These are phyloP conservation scores for Rhizopogon roseolus DNA, from an alignment of 768 basidiomycete species.

Conservation along the genomic window DNA sequence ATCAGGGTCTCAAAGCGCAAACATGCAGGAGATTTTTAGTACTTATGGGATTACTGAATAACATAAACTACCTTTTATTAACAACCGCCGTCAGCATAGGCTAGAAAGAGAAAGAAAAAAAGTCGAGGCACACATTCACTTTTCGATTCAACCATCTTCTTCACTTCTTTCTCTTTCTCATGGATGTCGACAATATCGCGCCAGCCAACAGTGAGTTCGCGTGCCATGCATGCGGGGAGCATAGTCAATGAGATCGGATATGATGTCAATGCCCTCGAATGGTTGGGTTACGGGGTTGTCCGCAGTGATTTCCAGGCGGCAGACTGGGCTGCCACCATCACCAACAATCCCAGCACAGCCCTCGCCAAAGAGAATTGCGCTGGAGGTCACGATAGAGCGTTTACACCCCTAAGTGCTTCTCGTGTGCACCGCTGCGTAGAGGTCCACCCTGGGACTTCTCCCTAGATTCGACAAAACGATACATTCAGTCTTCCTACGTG, in stretches of 20 bases:
- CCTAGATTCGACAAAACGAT: too few relatives aligned
- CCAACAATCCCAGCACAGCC: constrained; percentile 61
- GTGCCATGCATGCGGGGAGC: constrained; percentile 70
- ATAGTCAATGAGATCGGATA: constrained; percentile 75
- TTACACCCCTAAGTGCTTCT: too few relatives aligned
- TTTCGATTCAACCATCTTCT: constrained; percentile 76
- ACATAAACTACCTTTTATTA: too few relatives aligned
- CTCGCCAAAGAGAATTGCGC: constrained; percentile 40
- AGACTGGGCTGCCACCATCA: constrained; percentile 50
- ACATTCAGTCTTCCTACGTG: too few relatives aligned
- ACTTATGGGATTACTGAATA: too few relatives aligned
- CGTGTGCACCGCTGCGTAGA: too few relatives aligned
- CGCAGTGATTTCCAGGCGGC: constrained; percentile 50
- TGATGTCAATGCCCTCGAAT: constrained; percentile 72
- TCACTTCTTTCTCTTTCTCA: constrained; percentile 88
- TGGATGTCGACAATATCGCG: constrained; percentile 66
- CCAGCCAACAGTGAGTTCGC: constrained; percentile 72
- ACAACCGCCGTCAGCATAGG: too few relatives aligned
- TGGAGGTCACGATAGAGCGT: constrained; percentile 4
- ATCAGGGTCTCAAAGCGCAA: too few relatives aligned
- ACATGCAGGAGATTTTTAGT: too few relatives aligned
- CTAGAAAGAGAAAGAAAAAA: too few relatives aligned
- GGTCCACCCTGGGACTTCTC: too few relatives aligned
- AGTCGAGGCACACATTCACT: too few relatives aligned
- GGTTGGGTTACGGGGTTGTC: constrained; percentile 61